Evolutionary conservation across 2,329 filamentous ascomycete species (phyloP).

Genomic region (Trichothecium roseum): DNA sequence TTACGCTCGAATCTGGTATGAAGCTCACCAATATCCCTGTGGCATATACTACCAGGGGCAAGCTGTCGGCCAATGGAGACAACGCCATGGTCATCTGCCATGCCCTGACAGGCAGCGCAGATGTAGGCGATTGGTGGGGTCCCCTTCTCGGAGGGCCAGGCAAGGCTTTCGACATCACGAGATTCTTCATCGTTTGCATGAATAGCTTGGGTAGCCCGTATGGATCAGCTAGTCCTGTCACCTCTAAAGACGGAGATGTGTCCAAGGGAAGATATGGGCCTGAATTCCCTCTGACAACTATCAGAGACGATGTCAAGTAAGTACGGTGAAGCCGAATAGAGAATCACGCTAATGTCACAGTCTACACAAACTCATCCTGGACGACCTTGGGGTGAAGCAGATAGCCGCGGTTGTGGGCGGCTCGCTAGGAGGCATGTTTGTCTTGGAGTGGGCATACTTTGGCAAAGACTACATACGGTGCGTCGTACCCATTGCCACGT

Average conservation of each 20-base stretch:
- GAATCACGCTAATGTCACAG: constrained; percentile 26
- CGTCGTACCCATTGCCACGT: constrained; percentile 77
- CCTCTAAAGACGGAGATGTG: constrained; percentile 71
- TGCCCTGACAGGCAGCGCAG: constrained; percentile 74
- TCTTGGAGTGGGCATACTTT: constrained; percentile 86
- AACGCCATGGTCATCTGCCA: constrained; percentile 74
- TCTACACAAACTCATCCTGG: constrained; percentile 68
- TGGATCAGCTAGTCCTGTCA: constrained; percentile 80
- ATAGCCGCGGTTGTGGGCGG: constrained; percentile 73
- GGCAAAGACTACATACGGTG: constrained; percentile 75
- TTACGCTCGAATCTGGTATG: constrained; percentile 87
- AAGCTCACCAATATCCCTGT: constrained; percentile 66
- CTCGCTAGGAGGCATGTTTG: constrained; percentile 82
- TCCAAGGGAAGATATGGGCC: constrained; percentile 75
- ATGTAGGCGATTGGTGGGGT: constrained; percentile 84
- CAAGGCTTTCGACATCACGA: constrained; percentile 68
- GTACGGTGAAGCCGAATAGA: constrained; percentile 16
- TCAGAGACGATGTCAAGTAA: constrained; percentile 90
- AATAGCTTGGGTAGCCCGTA: constrained; percentile 81
- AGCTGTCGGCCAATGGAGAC: constrained; percentile 45
- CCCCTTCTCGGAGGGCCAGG: constrained; percentile 69
- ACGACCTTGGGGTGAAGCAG: constrained; percentile 70
- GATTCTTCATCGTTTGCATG: constrained; percentile 80
- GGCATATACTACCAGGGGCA: constrained; percentile 56
- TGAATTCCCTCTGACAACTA: constrained; percentile 91